Percentiles rank a stretch among this genome's conserved stretches.
Evolutionary conservation across 2,329 filamentous ascomycete species (phyloP).

Genomic region (Fusarium sp.): DNA sequence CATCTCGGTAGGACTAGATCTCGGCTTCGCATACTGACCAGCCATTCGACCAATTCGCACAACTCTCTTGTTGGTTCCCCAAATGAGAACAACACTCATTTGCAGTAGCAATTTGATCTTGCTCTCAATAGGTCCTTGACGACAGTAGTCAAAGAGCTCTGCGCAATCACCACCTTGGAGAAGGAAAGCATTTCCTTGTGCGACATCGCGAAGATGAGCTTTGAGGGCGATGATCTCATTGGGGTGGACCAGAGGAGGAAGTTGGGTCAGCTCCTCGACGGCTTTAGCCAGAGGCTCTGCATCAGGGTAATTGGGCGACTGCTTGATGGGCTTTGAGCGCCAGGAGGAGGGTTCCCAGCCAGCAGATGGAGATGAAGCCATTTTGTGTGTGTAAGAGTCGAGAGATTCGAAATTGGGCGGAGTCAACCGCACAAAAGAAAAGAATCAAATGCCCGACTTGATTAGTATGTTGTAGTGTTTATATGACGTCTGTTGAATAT

Average conservation of each 20-base stretch:
- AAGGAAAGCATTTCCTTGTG: conserved; percentile 89
- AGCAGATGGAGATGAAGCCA: conserved; percentile 46
- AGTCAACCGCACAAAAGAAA: not conserved
- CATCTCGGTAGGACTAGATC: conserved; percentile 87
- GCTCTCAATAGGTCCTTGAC: conserved; percentile 86
- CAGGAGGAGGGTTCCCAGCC: conserved; percentile 74
- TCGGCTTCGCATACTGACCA: conserved; percentile 95
- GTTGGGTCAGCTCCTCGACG: conserved; percentile 69
- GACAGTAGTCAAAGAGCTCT: conserved; percentile 97
- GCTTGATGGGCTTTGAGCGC: conserved; percentile 82
- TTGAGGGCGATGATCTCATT: conserved; percentile 84
- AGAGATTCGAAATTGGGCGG: not conserved
- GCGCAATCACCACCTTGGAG: conserved; percentile 97
- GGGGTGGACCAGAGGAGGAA: conserved; percentile 84
- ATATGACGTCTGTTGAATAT: not conserved
- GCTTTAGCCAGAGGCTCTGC: conserved; percentile 67
- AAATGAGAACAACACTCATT: conserved; percentile 96
- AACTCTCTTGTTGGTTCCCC: conserved; percentile 83
- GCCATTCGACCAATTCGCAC: conserved; percentile 96
- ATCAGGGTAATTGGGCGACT: conserved; percentile 77
- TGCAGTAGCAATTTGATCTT: conserved; percentile 97
- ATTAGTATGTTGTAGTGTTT: not conserved
- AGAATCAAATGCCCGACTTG: not conserved
- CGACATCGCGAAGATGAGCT: conserved; percentile 83
- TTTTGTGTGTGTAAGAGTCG: conserved; percentile 8